Base-by-base conservation (phyloP, 2,329 filamentous ascomycete genomes). In the Madurella fahalii region DNA sequence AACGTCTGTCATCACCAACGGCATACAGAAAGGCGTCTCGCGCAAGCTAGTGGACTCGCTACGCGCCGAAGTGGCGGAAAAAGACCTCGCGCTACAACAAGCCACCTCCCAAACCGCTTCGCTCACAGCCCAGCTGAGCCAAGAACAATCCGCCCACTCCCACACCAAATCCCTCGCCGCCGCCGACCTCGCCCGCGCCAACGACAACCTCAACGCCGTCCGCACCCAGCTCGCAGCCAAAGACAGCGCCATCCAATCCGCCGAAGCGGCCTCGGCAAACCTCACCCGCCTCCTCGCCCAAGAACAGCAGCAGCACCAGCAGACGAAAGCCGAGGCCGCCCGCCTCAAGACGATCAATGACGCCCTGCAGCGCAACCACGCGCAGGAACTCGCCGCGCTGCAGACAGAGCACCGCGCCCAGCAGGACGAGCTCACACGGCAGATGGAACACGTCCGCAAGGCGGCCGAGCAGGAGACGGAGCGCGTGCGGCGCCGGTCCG, bases 41-140 rank as follows among this genome's bases (percentile, higher is more conserved):
- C 83, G 93, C 40, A 90, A 97, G 64, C 76, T 97, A 39, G 89
- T 99, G 3, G 94, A 99, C 68, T 86, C 87, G 1, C 75, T 99
- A 32, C 84, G 90, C 47, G 78, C 79, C 4, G 87, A 96, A 67
- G 71, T 95, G 1, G 85, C 88, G 56, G 86, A 93, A 56, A 90
- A 86, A 59, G 84, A 84, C 18, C 71, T 71, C 32, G 68, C 72
- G 1, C 64, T 85, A 25, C 72, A 79, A 56, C 74, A 78, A 40
- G 69, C 72, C 1, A 73, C 79, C 46, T 70, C 72, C 11, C 72
- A 76, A 40, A 64, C 77, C 5, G 68, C 75, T 9, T 73, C 75
- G 4, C 69, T 84, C 11, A 72, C 78, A 50, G 74, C 73, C n/a
- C 75, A 79, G 52, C 69, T 89, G 16, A 83, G 86, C 16, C 87